Evolutionary conservation across 768 basidiomycete genomes (phyloP), one percentile per base, ranked within the genome.

Genomic region (Mycena albidolilacea): DNA sequence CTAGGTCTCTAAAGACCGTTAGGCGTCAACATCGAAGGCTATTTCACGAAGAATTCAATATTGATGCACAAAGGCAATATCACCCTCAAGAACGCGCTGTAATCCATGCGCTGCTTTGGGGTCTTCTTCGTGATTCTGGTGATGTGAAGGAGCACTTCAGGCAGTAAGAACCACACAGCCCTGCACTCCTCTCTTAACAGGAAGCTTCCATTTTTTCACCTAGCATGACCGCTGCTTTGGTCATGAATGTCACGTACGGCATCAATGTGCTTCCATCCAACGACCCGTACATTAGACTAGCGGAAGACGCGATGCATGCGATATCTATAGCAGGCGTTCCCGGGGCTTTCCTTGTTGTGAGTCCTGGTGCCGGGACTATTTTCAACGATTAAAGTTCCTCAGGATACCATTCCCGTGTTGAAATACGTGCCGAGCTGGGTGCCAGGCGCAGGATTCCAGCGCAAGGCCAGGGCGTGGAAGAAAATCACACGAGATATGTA

Each of bases 391-490:
- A 17, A 39, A 9, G 4, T 43, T 23, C 37, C 14, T 44, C 44
- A 63, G 61, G 61, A 63, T 19, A 35, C 23, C 12, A 30, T 63
- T 21, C 61, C 61, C 15, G 21, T 7, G 6, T 48, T 63, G 44
- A 63, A 48, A 63, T 63, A 63, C 44, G 21, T 63, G 5, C 43
- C 61, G 7, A 7, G 12, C 8, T 63, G 61, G 61, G 5, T 63
- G 3, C 61, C 61, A 35, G 61, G 61, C 5, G 61, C 61, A 15
- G 44, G 17, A 14, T 63, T 63, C 61, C 21, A 63, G 15, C 30
- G 61, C 6, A 41, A 63, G 15, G 61, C 61, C 4, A 9, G 7
- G 30, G 12, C 23, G 17, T 63, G 61, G 61, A 46, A 14, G 21
- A 63, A 48, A 15, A 10, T 63, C 7, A 30, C 61, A 7, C 61